These are phyloP conservation scores for Hebeloma cylindrosporum DNA, from an alignment of 768 basidiomycete species.

Conservation along the genomic window DNA sequence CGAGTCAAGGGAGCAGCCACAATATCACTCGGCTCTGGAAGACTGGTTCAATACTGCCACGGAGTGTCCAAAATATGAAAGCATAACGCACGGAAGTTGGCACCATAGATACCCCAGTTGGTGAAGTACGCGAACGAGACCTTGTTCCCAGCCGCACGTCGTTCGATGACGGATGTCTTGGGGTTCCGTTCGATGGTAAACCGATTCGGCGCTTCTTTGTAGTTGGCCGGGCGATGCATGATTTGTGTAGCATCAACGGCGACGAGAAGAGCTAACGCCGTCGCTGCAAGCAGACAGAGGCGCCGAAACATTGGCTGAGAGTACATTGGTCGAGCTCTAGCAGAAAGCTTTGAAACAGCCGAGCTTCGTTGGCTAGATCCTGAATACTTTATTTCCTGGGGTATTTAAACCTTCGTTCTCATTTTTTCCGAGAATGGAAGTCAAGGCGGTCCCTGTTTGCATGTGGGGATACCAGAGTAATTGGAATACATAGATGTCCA, in stretches of 20 bases:
- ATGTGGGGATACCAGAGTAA: too few relatives aligned
- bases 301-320: slow-evolving; percentile 19
- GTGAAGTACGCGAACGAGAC: slow-evolving; percentile 55
- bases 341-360: neutral
- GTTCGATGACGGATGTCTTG: slow-evolving; percentile 40
- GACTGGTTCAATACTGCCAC: slow-evolving; percentile 1
- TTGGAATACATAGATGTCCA: neutral
- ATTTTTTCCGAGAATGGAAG: too few relatives aligned
- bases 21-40: slow-evolving; percentile 64
- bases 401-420: slow-evolving; percentile 17
- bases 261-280: slow-evolving; percentile 21
- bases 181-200: slow-evolving; percentile 35
- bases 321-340: slow-evolving; percentile 14
- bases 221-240: slow-evolving; percentile 52
- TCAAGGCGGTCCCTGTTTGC: too few relatives aligned
- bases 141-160: slow-evolving; percentile 38
- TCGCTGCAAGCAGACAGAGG: slow-evolving; percentile 25
- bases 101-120: slow-evolving; percentile 65
- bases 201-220: slow-evolving; percentile 39
- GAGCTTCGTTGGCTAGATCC: slow-evolving; percentile 4
- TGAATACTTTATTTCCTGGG: neutral
- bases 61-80: slow-evolving; percentile 5
- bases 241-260: slow-evolving; percentile 45
- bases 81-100: slow-evolving; percentile 54
- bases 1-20: slow-evolving; percentile 63